Conservation (phyloP, 2,329 filamentous ascomycete species). For the Penicillium hordei region DNA sequence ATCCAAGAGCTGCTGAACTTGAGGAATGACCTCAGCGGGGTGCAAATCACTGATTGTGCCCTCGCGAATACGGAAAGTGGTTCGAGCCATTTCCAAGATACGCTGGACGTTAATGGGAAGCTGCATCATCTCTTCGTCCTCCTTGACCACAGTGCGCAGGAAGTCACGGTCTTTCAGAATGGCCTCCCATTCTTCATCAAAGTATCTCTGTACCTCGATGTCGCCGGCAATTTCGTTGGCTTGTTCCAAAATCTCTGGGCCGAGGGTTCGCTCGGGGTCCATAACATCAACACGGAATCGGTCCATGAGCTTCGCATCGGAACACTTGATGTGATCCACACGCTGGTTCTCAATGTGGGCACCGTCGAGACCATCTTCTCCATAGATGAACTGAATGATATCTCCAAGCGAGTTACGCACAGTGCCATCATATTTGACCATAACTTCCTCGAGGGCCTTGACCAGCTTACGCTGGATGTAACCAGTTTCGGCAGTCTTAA, state of each 20-base stretch:
- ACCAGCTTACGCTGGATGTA: conserved; percentile 98
- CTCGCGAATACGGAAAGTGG: conserved; percentile 86
- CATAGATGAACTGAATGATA: conserved; percentile 95
- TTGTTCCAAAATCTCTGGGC: conserved; percentile 74
- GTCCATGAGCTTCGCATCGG: conserved; percentile 72
- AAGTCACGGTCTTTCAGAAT: conserved; percentile 71
- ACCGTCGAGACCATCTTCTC: conserved; percentile 94
- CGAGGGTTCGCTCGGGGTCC: conserved; percentile 63
- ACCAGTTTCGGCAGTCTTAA: conserved; percentile 98
- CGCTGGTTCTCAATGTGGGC: conserved; percentile 90
- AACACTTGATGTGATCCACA: conserved; percentile 81
- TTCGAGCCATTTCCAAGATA: conserved; percentile 86
- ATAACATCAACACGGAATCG: conserved; percentile 87
- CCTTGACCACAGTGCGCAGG: conserved; percentile 70
- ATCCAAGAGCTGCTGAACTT: conserved; percentile 71
- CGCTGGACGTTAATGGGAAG: conserved; percentile 88
- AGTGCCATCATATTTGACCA: conserved; percentile 95
- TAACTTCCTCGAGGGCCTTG: conserved; percentile 96
- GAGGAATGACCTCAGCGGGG: conserved; percentile 80
- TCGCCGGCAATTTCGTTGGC: conserved; percentile 85
- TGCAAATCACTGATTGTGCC: conserved; percentile 84
- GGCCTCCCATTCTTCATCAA: conserved; percentile 85
- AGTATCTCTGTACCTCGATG: conserved; percentile 76
- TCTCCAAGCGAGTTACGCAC: conserved; percentile 96
- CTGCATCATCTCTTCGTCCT: conserved; percentile 83